Evolutionary conservation across 805 yeast species (phyloP), one percentile per base, ranked within the genome.

Genomic region (Nakazawaea holstii): DNA sequence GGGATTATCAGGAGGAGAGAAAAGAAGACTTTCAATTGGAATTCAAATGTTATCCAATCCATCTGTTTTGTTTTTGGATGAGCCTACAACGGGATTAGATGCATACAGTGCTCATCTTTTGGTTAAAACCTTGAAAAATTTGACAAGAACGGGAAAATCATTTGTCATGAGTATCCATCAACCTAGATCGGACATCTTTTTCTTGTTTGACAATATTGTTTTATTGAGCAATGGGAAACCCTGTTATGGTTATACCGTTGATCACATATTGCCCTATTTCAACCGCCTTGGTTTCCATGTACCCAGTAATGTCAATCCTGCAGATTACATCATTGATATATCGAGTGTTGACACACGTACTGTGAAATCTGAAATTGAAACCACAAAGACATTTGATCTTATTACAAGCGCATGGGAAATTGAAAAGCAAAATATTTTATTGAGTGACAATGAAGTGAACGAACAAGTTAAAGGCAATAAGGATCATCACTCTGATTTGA

Each of bases 1-100:
- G 49, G 88, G 86, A 26, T 65, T 88, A 5, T 84, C 92, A 4
- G 96, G 96, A 13, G 96, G 96, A 30, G 96, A 88, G 58, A 84
- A 82, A 57, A 63, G 96, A 56, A 65, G 96, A 49, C 72, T 86
- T 4, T 82, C 91, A 39, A 76, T 88, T 33, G 96, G 88, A 0
- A 77, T 87, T 14, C 95, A 88, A 60, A 66, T 88, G 58, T 69
- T 88, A 41, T 77, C 86, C 6, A 84, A 81, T 53, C 96, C 96
- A 0, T 79, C 90, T 0, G 67, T 88, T 1, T 63, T 89, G 50
- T 87, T 87, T 56, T 64, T 88, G 38, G 96, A 88, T 61, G 96
- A 88, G 55, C 92, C 94, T 3, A 85, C 94, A 1, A 84, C 92
- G 0, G 92, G 92, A 0, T 65, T 85, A 24, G 96, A 88, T 62